Base-by-base conservation (phyloP, 2,329 filamentous ascomycete species). In the Emydomyces testavorans region DNA sequence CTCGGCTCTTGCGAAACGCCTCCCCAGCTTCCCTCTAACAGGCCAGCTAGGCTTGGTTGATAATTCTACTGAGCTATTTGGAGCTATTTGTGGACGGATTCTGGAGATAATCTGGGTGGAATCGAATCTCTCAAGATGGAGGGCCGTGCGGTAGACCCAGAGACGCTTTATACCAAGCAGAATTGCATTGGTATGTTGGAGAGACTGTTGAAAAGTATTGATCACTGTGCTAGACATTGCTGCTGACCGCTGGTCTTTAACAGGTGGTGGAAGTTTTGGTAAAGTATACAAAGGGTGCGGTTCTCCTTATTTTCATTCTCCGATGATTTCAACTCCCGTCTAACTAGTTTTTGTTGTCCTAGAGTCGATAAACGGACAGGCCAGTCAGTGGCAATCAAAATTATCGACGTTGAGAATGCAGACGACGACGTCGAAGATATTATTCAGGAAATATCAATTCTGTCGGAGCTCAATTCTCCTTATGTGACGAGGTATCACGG, bases 381-480 rank as follows among this genome's bases (percentile, higher is more conserved):
- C 31, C 84, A 94, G 61, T 83, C 90, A 10, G 92, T 98, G 43
- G 92, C 92, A 23, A 98, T 98, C 73, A 98, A 98, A 69, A 77
- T 98, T 60, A 96, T 98, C 65, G 92, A 98, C 61, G 92, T 98
- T 56, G 92, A 98, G 69, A 95, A 92, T 70, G 92, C 92, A 60
- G 92, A 98, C 69, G 92, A 98, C 66, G 92, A 98, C 70, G 90
- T 98, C 57, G 92, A 96, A 71, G 92, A 98, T 69, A 98, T 98
- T 59, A 95, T 96, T 65, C 88, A 94, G 65, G 92, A 98, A 70
- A 96, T 98, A 57, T 88, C 90, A 56, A 96, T 98, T 59, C 76
- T 98, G 48, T 94, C 92, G 26, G 90, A 94, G 67, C 79, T 98
- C 56, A 86, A 93, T 68, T 96, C 90, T 15, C 88, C 88, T 15